These are phyloP conservation scores for Colletotrichum sp. DNA, from an alignment of 2,329 filamentous ascomycete species.

Conservation along the genomic window DNA sequence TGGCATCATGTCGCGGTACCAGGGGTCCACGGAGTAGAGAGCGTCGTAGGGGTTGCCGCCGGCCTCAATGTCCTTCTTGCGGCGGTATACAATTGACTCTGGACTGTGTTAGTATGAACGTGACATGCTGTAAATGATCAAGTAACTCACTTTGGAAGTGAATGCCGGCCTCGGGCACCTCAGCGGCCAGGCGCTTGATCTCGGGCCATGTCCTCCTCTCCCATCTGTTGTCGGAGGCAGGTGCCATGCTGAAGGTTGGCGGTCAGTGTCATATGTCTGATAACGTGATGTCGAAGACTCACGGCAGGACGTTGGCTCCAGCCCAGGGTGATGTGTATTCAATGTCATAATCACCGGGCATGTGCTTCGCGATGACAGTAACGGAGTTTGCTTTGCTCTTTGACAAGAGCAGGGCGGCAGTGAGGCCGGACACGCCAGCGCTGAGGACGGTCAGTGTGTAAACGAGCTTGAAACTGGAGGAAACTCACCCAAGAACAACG, in stretches of 20 bases:
- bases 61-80: slow-evolving; percentile 62
- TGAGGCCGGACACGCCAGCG: slow-evolving; percentile 58
- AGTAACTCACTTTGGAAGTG: slow-evolving; percentile 65
- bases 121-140: slow-evolving; percentile 28
- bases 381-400: slow-evolving; percentile 46
- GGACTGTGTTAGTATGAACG: slow-evolving; percentile 36
- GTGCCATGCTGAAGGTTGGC: slow-evolving; percentile 34
- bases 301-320: slow-evolving; percentile 77
- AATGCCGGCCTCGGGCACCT: slow-evolving; percentile 74
- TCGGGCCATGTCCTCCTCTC: slow-evolving; percentile 65
- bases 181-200: slow-evolving; percentile 57
- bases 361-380: slow-evolving; percentile 68
- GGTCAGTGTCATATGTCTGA: neutral
- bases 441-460: slow-evolving; percentile 25
- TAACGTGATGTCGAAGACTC: slow-evolving; percentile 30
- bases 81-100: slow-evolving; percentile 50
- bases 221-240: slow-evolving; percentile 45
- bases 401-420: slow-evolving; percentile 53
- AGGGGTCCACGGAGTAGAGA: slow-evolving; percentile 69
- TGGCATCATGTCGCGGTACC: slow-evolving; percentile 75
- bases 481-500: slow-evolving; percentile 41
- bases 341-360: slow-evolving; percentile 85
- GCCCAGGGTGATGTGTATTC: slow-evolving; percentile 86
- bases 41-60: slow-evolving; percentile 71
- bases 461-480: neutral